Evolutionary conservation across 495 filamentous ascomycete genomes (phyloP), one percentile per base, ranked within the genome.

Genomic region (Aspergillus taichungensis): DNA sequence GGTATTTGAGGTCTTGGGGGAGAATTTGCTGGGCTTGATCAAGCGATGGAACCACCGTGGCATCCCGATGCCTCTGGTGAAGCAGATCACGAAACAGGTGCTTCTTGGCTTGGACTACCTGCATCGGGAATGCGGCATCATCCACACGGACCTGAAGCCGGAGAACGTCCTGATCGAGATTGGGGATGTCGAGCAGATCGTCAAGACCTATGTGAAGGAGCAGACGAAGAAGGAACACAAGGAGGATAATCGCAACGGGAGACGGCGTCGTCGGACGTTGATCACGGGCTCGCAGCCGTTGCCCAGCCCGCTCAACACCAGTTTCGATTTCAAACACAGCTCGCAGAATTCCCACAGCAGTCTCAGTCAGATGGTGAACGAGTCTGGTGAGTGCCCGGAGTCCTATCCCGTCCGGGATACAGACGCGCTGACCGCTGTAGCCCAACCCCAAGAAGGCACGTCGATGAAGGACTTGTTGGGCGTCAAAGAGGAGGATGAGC

Each of bases 101-200:
- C 75, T 98, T 43, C 75, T 98, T 37, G 92, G 92, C 4, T 72
- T 98, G 37, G 92, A 98, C 57, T 97, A 98, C 62, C 75, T 98
- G 13, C 92, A 98, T 54, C 82, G 92, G 39, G 92, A 98, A 67
- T 98, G 92, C 70, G 94, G 94, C 49, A 98, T 98, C 64, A 97
- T 98, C 53, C 92, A 98, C 66, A 98, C 92, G 6, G 92, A 98
- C 65, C 67, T 98, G 50, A 98, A 98, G 63, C 92, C 92, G 33
- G 92, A 98, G 58, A 98, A 98, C 61, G 92, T 98, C 28, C 70
- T 98, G 56, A 97, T 99, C 62, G 92, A 99, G 73, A 96, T 99
- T 57, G 92, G 94, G 37, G 92, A 99, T 53, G 92, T 99, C 34
- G 94, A 99, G 71, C 76, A 84, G 64, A 97, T 96, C 44, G 92